Percentiles rank a stretch among this genome's conserved stretches.
These are phyloP conservation scores for Cordyceps farinosa DNA, from an alignment of 2,329 filamentous ascomycete species.

Conservation along the genomic window DNA sequence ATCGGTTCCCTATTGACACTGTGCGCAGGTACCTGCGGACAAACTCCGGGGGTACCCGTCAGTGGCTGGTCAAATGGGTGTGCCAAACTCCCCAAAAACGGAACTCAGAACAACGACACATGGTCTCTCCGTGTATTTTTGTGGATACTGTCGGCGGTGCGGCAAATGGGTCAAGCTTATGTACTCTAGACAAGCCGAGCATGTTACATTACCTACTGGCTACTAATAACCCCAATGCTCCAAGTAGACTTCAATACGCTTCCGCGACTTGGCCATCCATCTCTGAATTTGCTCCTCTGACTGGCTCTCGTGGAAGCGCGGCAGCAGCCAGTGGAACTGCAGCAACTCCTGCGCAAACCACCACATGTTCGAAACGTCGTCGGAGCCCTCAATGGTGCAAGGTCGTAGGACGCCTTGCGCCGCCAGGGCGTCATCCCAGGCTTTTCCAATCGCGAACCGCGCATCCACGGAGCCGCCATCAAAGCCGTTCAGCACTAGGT, in stretches of 20 bases:
- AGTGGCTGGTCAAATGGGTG: too few species aligned
- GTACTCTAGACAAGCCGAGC: too few species aligned
- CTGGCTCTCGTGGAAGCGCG: neutral
- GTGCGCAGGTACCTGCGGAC: too few species aligned
- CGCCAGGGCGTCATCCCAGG: slow-evolving; percentile 6
- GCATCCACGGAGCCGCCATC: neutral
- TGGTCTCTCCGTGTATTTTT: too few species aligned
- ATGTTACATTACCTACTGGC: too few species aligned
- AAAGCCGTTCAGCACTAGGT: slow-evolving; percentile 5
- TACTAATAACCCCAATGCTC: slow-evolving; percentile 5
- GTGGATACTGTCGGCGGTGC: too few species aligned
- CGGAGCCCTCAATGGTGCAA: neutral
- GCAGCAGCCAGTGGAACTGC: slow-evolving; percentile 16
- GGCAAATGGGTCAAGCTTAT: too few species aligned
- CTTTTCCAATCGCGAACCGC: neutral
- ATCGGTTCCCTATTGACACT: too few species aligned
- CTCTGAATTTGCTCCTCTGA: neutral
- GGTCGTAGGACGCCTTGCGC: slow-evolving; percentile 1
- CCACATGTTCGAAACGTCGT: slow-evolving; percentile 5
- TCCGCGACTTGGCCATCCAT: neutral
- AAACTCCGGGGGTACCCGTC: too few species aligned
- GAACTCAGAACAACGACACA: too few species aligned
- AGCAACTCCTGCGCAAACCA: slow-evolving; percentile 17
- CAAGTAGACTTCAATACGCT: slow-evolving; percentile 1
- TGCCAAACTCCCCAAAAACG: too few species aligned